Percentiles rank a stretch among this genome's conserved stretches.
Conservation (phyloP, 139 green algal genomes). For the Chlamydomonas sp. region DNA sequence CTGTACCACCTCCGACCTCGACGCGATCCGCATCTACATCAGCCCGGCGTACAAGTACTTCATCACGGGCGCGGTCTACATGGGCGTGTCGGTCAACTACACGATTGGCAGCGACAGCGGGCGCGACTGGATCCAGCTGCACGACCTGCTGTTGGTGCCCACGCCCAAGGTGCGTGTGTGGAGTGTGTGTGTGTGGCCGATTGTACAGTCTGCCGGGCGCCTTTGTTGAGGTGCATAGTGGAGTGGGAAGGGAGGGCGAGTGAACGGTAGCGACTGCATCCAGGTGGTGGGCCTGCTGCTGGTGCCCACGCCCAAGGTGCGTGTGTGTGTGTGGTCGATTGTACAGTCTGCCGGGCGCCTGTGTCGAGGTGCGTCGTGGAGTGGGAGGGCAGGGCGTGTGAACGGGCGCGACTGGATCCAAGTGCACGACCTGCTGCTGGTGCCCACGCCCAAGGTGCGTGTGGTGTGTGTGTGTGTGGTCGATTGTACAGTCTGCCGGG, state of each 20-base stretch:
- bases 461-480: too few relatives aligned
- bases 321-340: too few relatives aligned
- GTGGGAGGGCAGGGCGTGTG: background rate
- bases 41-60: background rate
- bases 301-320: too few relatives aligned
- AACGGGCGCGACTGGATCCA: conserved; percentile 6
- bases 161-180: too few relatives aligned
- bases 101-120: background rate
- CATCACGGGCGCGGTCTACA: background rate
- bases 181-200: too few relatives aligned
- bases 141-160: conserved; percentile 3
- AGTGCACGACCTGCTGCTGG: conserved; percentile 1
- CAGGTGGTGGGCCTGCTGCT: too few relatives aligned
- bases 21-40: conserved; percentile 30
- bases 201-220: too few relatives aligned
- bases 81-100: background rate
- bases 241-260: too few relatives aligned
- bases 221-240: too few relatives aligned
- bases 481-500: too few relatives aligned
- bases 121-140: conserved; percentile 6
- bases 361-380: background rate
- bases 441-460: background rate
- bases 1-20: conserved; percentile 30
- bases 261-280: too few relatives aligned
- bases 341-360: too few relatives aligned